Base-by-base conservation (phyloP, 345 rosid species). In the Toxicodendron radicans region DNA sequence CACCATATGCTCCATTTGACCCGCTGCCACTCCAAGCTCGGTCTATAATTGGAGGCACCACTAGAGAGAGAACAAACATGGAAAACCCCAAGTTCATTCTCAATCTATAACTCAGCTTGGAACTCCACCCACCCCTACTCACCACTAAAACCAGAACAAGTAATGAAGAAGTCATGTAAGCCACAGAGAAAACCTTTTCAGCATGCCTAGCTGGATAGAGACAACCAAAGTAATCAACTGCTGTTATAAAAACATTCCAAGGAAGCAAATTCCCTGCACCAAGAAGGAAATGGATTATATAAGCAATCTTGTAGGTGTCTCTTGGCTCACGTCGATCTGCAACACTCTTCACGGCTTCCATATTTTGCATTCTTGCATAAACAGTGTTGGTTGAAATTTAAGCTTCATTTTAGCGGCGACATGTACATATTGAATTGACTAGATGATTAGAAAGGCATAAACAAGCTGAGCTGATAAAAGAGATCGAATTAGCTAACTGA, bases 191-290 rank as follows among this genome's bases (percentile, higher is more conserved):
- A 68, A 92, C 93, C 84, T 86, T 95, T 78, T 86, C 94, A 10
- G 90, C 86, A 73, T 95, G 97, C 66, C 82, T 86, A 60, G 74
- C 35, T 0, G 98, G 97, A 66, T 92, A 95, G 52, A 90, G 85
- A 78, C 79, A 75, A 27, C 91, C 80, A 20, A 95, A 95, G 80
- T 92, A 92, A 84, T 95, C 98, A 24, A 88, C 86, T 18, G 97
- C 98, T 0, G 94, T 95, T 83, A 95, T 95, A 58, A 88, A 91
- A 72, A 94, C 88, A 76, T 95, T 95, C 98, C 99, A 95, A 1
- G 99, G 99, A 75, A 91, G 94, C 79, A 95, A 85, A 84, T 91
- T 92, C 48, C 97, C 98, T 18, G 93, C 96, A 59, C 99, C 99
- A 45, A 95, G 89, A 76, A 95, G 77, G 87, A 91, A 92, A 83